phyloP scores from a whole-genome alignment of 371 early-diverging fungal species.

The Phascolomyces articulosus region DNA sequence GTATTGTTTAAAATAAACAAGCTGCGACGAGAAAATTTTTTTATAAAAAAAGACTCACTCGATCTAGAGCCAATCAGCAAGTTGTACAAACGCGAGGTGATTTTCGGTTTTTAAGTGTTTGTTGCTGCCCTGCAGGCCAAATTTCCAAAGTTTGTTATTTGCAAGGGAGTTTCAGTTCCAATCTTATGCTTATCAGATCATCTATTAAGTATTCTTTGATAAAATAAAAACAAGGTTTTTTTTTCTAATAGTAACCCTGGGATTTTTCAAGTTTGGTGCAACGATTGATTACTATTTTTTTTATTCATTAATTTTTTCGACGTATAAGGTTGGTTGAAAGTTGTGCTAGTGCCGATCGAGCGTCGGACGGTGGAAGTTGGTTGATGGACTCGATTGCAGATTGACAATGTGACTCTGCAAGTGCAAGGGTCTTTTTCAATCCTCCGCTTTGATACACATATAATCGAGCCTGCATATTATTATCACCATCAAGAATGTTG shows the following conservation, averaged over 20 bases:
- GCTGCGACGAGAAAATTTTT: too few relatives aligned
- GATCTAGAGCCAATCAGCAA: too few relatives aligned
- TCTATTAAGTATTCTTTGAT: too few relatives aligned
- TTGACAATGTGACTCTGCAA: slow-evolving; percentile 62
- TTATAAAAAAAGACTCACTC: too few relatives aligned
- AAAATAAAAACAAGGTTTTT: neutral
- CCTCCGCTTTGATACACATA: slow-evolving; percentile 75
- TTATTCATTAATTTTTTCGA: neutral
- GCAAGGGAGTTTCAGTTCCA: too few relatives aligned
- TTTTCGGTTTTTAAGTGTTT: too few relatives aligned
- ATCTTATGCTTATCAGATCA: too few relatives aligned
- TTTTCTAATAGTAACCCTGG: neutral
- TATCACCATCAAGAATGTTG: too few relatives aligned
- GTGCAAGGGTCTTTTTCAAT: slow-evolving; percentile 60
- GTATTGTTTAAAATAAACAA: too few relatives aligned
- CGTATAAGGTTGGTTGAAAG: slow-evolving; percentile 55
- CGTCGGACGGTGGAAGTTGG: slow-evolving; percentile 68
- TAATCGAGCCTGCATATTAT: slow-evolving; percentile 54
- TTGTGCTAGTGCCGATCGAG: slow-evolving; percentile 61
- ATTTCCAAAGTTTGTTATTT: too few relatives aligned
- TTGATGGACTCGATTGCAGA: slow-evolving; percentile 65
- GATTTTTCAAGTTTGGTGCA: neutral
- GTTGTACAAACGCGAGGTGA: too few relatives aligned
- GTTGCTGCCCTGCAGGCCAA: too few relatives aligned
- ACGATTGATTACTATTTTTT: neutral